These are phyloP conservation scores for Suhomyces ambrosiae DNA, from an alignment of 1,139 yeast genomes.

Conservation along the genomic window DNA sequence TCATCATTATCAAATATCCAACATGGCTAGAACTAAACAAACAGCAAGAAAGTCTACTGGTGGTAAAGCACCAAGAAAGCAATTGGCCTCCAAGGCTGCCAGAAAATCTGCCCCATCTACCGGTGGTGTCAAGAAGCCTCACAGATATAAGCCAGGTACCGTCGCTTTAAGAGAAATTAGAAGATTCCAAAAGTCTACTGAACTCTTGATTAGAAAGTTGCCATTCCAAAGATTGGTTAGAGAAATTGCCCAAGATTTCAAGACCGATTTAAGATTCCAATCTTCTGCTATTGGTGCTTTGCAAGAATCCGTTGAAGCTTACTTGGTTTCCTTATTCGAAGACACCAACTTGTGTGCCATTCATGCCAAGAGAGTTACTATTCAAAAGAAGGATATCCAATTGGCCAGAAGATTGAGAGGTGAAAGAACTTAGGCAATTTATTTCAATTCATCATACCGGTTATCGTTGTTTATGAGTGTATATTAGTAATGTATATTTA, in stretches of 20 bases:
- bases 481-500: slow-evolving; percentile 18
- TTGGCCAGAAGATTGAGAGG: slow-evolving; percentile 99
- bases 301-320: slow-evolving; percentile 99
- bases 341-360: slow-evolving; percentile 99
- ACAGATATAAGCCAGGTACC: slow-evolving; percentile 99
- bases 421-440: slow-evolving; percentile 57
- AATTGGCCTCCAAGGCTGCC: slow-evolving; percentile 98
- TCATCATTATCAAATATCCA: slow-evolving; percentile 17
- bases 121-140: slow-evolving; percentile 99
- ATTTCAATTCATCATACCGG: slow-evolving; percentile 6
- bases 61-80: slow-evolving; percentile 99
- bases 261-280: slow-evolving; percentile 97
- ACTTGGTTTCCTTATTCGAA: slow-evolving; percentile 85
- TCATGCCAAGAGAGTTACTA: slow-evolving; percentile 98
- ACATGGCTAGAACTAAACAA: slow-evolving; percentile 98
- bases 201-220: slow-evolving; percentile 92
- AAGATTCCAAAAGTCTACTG: slow-evolving; percentile 98
- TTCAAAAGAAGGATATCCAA: slow-evolving; percentile 98
- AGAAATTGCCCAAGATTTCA: slow-evolving; percentile 97
- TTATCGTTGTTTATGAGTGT: slow-evolving; percentile 16
- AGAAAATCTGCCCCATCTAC: slow-evolving; percentile 98
- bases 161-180: slow-evolving; percentile 99
- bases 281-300: slow-evolving; percentile 98
- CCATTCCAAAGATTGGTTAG: slow-evolving; percentile 99
- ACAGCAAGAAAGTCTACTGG: slow-evolving; percentile 99